phyloP scores from a whole-genome alignment of 257 asterid species.

The Solanum neorickii region DNA sequence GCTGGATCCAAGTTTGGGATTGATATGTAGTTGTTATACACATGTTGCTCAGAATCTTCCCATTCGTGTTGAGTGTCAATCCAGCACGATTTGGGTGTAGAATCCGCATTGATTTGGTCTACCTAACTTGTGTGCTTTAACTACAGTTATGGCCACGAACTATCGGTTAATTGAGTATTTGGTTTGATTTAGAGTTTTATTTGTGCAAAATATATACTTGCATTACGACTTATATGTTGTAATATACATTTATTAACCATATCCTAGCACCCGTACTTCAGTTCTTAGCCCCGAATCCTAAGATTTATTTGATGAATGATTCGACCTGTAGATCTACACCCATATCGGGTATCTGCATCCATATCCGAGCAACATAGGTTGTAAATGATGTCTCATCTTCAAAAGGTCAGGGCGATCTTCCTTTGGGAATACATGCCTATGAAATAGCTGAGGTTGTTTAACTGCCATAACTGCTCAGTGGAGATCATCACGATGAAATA shows the following conservation, averaged over 20 bases:
- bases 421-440: not conserved
- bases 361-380: not conserved
- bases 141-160: not conserved
- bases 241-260: not conserved
- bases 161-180: not conserved
- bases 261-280: not conserved
- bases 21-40: not conserved
- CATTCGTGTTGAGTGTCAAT: not conserved
- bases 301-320: not conserved
- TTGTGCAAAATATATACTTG: not conserved
- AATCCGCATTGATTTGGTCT: not conserved
- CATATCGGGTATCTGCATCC: not conserved
- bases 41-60: not conserved
- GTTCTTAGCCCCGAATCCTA: not conserved
- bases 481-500: not conserved
- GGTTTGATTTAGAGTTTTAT: not conserved
- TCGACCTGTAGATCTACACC: not conserved
- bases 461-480: not conserved
- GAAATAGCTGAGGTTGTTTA: not conserved
- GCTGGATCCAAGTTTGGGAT: not conserved
- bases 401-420: not conserved
- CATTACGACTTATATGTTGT: not conserved
- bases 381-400: not conserved
- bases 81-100: not conserved
- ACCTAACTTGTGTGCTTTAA: not conserved